A percentile compares a stretch with the other conserved stretches of the same genome.
phyloP scores from a whole-genome alignment of 129 eudicot species.

The Artemisia tridentata region DNA sequence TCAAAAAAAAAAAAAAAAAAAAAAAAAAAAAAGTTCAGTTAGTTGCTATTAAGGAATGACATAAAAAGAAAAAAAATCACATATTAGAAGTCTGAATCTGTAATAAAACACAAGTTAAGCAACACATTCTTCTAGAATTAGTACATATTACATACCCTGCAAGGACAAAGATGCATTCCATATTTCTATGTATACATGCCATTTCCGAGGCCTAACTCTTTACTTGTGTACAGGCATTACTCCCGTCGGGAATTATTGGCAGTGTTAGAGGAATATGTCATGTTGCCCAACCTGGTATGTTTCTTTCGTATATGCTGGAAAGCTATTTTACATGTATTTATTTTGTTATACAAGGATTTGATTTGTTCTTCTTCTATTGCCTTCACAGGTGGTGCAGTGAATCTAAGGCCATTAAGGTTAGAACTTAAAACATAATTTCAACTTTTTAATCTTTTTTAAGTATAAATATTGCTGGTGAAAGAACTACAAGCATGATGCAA shows the following conservation, averaged over 20 bases:
- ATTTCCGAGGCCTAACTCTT: background rate
- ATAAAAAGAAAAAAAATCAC: no score
- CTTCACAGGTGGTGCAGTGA: constrained; percentile 42
- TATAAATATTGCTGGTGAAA: background rate
- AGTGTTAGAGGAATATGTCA: constrained; percentile 38
- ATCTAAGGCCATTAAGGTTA: constrained; percentile 56
- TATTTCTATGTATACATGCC: background rate
- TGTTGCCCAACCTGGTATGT: constrained; percentile 41
- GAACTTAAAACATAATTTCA: constrained; percentile 32
- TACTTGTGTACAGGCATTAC: constrained; percentile 33
- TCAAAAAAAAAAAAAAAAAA: no score
- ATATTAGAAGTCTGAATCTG: no score
- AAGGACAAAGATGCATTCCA: background rate
- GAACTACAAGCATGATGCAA: constrained; percentile 7
- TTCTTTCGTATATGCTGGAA: constrained; percentile 1
- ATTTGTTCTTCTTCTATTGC: background rate
- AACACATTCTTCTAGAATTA: background rate
- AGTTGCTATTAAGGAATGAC: no score
- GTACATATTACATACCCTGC: background rate
- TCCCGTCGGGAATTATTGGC: constrained; percentile 30
- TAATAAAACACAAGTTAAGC: no score
- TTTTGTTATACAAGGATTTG: background rate
- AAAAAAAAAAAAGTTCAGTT: no score
- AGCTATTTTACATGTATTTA: constrained; percentile 1
- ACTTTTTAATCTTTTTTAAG: background rate